Base-by-base conservation (phyloP, 2,329 filamentous ascomycete species). In the Xenoacremonium recifei region DNA sequence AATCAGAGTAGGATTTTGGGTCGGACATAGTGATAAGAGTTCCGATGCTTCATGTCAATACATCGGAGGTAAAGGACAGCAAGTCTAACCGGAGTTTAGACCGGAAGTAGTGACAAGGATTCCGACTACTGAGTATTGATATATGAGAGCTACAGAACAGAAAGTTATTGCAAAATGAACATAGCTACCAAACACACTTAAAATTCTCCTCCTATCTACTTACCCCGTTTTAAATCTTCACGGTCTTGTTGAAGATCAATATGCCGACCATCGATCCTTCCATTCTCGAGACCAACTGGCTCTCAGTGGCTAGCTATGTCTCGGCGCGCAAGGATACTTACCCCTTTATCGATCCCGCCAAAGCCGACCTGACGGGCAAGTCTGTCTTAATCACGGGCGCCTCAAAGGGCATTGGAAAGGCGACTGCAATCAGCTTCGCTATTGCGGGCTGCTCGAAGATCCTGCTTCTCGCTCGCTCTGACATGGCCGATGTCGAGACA, bases 351-450 rank as follows among this genome's bases (percentile, higher is more conserved):
- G 61, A 70, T 44, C 63, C 67, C 13, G 48, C 54, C 4, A 63
- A 66, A n/a, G 51, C 56, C n/a, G 51, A 71, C 45, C 64, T 74
- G 17, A 21, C 49, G 0, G 63, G 63, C 2, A 67, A 66, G 27
- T 55, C 61, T 0, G 59, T 71, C 29, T 68, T 84, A 41, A 72
- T 83, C 40, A 78, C 71, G 1, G 80, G 79, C 5, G 77, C 73
- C 0, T 76, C 72, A 3, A 71, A 70, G 27, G 77, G 78, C 9
- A 70, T 81, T 18, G 79, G 80, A 3, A 65, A 65, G 3, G 68
- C 72, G 6, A 76, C 72, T 3, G 77, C 77, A 1, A 54, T 76
- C 15, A 70, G 74, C 4, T 84, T 73, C 51, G 79, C 79, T 7
- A 65, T 63, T 46, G 77, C 79, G 3, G 73, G 75, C 3, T 75